These are phyloP conservation scores for Cystofilobasidium ferigula DNA, from an alignment of 768 basidiomycete genomes.

Conservation along the genomic window DNA sequence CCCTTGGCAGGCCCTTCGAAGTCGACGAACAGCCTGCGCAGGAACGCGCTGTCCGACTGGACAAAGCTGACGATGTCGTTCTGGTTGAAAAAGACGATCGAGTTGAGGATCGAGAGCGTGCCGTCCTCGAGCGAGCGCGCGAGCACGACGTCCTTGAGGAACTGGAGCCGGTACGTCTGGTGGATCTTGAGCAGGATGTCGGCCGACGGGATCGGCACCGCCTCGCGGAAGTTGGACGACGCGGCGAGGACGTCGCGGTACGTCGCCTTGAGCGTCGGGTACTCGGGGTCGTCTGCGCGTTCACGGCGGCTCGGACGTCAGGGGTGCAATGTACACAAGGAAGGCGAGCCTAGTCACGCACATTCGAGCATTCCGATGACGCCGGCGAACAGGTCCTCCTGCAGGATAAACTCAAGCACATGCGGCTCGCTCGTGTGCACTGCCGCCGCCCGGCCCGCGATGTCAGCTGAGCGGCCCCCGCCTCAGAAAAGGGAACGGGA, in stretches of 20 bases:
- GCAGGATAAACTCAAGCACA: slow-evolving; percentile 87
- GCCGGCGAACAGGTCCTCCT: slow-evolving; percentile 82
- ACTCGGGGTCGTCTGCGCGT: slow-evolving; percentile 84
- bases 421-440: slow-evolving; percentile 91
- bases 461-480: background rate
- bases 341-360: slow-evolving; percentile 36
- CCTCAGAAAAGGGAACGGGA: background rate
- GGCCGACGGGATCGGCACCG: slow-evolving; percentile 67
- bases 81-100: slow-evolving; percentile 96
- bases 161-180: slow-evolving; percentile 92
- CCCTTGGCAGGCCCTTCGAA: slow-evolving; percentile 24
- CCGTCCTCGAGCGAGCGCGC: slow-evolving; percentile 89
- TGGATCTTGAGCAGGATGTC: slow-evolving; percentile 77
- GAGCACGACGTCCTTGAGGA: slow-evolving; percentile 95
- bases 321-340: no score
- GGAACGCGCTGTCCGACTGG: slow-evolving; percentile 61
- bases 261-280: slow-evolving; percentile 89
- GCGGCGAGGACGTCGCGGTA: slow-evolving; percentile 85
- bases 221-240: slow-evolving; percentile 75
- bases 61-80: slow-evolving; percentile 92
- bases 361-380: slow-evolving; percentile 96
- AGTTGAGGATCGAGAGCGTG: slow-evolving; percentile 92
- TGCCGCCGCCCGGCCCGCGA: slow-evolving; percentile 34
- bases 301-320: no score
- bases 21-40: slow-evolving; percentile 59